phyloP scores from a whole-genome alignment of 345 rosid genomes.

The Adansonia digitata region DNA sequence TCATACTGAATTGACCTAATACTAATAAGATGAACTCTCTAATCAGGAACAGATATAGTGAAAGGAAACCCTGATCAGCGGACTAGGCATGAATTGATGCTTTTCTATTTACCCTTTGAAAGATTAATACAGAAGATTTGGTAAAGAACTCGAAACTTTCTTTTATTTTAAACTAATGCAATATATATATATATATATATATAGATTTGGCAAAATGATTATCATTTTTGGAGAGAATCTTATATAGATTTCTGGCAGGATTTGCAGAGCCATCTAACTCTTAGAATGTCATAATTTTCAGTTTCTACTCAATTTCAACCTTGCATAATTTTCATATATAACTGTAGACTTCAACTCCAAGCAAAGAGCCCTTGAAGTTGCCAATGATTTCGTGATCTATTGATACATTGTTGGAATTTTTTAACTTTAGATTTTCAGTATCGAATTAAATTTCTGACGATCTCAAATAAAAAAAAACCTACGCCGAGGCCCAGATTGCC shows the following conservation, averaged over 20 bases:
- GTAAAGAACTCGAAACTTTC: no score
- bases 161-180: no score
- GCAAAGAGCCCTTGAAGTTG: neutral
- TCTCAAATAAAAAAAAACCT: neutral
- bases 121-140: no score
- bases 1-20: no score
- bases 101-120: neutral
- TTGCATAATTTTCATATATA: neutral
- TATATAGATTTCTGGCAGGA: neutral
- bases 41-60: no score
- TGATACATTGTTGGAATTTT: no score
- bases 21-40: no score
- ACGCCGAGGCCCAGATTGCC: no score
- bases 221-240: neutral
- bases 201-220: neutral
- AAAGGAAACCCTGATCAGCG: neutral
- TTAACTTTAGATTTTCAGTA: no score
- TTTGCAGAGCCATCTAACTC: neutral
- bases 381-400: no score
- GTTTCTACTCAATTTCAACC: neutral
- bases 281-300: neutral
- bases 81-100: neutral
- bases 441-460: no score
- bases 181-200: no score
- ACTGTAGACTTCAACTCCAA: neutral